Conservation (phyloP, 257 asterid genomes). For the Eucommia ulmoides region DNA sequence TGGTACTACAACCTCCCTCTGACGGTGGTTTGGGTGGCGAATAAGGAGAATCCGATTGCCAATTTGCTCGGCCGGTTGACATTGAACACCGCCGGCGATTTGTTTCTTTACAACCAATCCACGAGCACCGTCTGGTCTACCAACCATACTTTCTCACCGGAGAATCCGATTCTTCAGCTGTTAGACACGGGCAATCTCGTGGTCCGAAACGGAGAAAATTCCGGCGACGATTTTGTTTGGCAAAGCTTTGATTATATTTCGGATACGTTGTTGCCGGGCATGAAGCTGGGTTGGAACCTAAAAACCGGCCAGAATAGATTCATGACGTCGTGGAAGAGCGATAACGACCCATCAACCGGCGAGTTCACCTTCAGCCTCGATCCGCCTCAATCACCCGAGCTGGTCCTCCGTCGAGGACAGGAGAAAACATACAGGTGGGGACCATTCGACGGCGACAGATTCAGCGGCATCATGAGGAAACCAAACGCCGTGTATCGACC, state of each 20-base stretch:
- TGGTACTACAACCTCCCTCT: constrained; percentile 17
- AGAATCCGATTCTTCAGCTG: constrained; percentile 26
- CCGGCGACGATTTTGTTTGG: constrained; percentile 24
- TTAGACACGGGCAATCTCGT: constrained; percentile 39
- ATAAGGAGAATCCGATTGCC: constrained; percentile 30
- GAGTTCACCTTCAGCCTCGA: constrained; percentile 23
- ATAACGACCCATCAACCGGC: constrained; percentile 22
- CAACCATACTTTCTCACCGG: constrained; percentile 6
- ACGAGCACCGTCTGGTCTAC: constrained; percentile 32
- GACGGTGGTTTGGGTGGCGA: constrained; percentile 43
- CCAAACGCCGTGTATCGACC: constrained; percentile 11
- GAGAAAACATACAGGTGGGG: constrained; percentile 25
- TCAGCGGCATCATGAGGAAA: constrained; percentile 17
- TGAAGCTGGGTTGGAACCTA: constrained; percentile 45
- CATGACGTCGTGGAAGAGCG: constrained; percentile 31
- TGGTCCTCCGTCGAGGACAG: constrained; percentile 8
- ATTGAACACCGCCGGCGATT: constrained; percentile 29
- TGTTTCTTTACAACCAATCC: constrained; percentile 23
- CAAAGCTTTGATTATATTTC: constrained; percentile 33
- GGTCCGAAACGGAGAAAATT: constrained; percentile 11
- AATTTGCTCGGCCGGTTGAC: constrained; percentile 26
- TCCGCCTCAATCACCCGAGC: constrained; percentile 20
- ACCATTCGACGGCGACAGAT: constrained; percentile 30
- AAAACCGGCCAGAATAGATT: constrained; percentile 6
- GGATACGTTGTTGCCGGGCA: constrained; percentile 21